A percentile compares a stretch with the other conserved stretches of the same genome.
phyloP scores from a whole-genome alignment of 2,329 filamentous ascomycete species.

The Neonectria punicea region DNA sequence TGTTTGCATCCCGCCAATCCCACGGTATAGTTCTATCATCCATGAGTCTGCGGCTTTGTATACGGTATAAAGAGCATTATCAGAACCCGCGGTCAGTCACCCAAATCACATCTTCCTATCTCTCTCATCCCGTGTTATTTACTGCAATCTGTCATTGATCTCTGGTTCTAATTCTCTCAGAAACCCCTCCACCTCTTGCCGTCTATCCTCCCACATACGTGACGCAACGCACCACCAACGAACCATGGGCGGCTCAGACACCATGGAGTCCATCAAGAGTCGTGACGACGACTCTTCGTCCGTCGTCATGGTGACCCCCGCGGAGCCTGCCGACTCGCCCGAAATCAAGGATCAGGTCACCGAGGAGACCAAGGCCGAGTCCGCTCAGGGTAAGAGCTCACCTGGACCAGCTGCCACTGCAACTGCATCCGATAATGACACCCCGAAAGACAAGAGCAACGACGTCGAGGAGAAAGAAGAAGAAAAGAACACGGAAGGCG shows the following conservation, averaged over 20 bases:
- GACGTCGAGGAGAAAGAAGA: conserved; percentile 20
- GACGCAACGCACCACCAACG: not conserved
- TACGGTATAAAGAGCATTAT: not conserved
- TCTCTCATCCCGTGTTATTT: not conserved
- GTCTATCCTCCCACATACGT: not conserved
- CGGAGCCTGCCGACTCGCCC: conserved; percentile 28
- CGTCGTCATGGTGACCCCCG: conserved; percentile 34
- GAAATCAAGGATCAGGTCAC: conserved; percentile 28
- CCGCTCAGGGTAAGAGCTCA: conserved; percentile 23
- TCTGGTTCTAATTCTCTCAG: not conserved
- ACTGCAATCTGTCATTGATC: not conserved
- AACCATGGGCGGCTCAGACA: conserved; percentile 24
- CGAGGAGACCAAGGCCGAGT: conserved; percentile 26
- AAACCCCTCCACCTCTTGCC: not conserved
- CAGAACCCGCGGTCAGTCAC: not conserved
- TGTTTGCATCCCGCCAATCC: not conserved
- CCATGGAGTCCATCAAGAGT: conserved; percentile 37
- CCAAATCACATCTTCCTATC: not conserved
- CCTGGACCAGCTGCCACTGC: not conserved
- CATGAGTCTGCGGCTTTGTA: not conserved
- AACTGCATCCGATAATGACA: not conserved
- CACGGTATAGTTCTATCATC: too few species aligned
- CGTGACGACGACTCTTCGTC: conserved; percentile 33
- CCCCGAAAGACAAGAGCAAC: conserved; percentile 12
- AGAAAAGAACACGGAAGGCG: not conserved